A percentile compares a stretch with the other conserved stretches of the same genome.
These are phyloP conservation scores for Lactarius hengduanensis DNA, from an alignment of 768 basidiomycete species.

Conservation along the genomic window DNA sequence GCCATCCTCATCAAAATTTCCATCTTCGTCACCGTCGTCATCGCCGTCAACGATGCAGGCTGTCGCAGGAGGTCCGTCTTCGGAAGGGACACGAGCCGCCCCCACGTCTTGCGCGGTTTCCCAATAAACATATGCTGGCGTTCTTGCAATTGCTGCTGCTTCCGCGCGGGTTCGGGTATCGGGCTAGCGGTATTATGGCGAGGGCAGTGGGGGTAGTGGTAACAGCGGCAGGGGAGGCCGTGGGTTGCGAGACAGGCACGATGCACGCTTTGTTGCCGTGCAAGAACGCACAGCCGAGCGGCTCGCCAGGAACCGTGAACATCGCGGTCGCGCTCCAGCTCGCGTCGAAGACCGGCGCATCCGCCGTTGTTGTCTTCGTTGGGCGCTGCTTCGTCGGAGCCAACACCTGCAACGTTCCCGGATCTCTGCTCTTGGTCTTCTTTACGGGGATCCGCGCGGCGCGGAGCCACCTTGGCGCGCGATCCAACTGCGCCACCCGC, in stretches of 20 bases:
- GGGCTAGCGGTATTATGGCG: neutral
- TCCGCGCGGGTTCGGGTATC: neutral
- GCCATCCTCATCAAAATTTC: no score
- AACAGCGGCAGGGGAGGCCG: neutral
- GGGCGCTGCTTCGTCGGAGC: neutral
- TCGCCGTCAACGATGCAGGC: no score
- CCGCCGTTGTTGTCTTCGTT: neutral
- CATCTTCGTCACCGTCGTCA: no score
- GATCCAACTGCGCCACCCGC: conserved; percentile 24
- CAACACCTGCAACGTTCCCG: neutral
- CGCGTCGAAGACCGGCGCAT: neutral
- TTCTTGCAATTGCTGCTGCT: neutral
- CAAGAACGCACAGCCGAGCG: neutral
- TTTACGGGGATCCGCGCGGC: no score
- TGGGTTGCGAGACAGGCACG: neutral
- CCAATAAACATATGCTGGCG: conserved; percentile 4
- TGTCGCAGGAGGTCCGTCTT: no score
- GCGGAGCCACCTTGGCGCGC: neutral
- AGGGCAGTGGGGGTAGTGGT: neutral
- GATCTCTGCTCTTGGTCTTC: neutral
- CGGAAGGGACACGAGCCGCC: neutral
- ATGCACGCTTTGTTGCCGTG: neutral
- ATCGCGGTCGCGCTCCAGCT: neutral
- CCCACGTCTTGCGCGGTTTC: conserved; percentile 17
- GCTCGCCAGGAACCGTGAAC: conserved; percentile 3